Conservation (phyloP, 352 stramenopile species). For the Globisporangium okanoganense region DNA sequence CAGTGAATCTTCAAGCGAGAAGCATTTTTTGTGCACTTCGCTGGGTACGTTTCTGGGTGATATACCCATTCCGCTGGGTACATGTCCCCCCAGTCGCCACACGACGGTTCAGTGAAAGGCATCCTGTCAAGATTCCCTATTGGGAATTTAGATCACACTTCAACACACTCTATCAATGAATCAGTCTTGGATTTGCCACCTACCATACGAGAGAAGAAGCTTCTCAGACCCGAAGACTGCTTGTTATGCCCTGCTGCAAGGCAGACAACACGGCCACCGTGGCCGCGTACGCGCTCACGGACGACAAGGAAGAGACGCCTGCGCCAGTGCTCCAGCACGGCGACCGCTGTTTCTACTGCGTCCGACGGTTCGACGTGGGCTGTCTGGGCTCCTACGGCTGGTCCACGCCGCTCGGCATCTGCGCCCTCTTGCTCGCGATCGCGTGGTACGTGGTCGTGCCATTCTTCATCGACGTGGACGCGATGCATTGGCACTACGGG, state of each 20-base stretch:
- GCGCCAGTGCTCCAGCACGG: neutral
- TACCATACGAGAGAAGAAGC: neutral
- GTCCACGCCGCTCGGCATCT: neutral
- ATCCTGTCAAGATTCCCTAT: neutral
- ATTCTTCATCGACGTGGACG: neutral
- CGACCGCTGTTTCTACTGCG: neutral
- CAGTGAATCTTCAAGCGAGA: too few relatives aligned
- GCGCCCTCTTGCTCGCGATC: neutral
- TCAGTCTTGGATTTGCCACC: neutral
- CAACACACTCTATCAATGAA: too few relatives aligned
- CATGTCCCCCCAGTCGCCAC: neutral
- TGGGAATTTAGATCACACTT: too few relatives aligned
- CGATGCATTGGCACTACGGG: neutral
- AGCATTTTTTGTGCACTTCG: neutral
- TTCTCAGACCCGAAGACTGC: too few relatives aligned
- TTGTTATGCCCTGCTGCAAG: neutral
- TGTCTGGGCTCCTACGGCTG: neutral
- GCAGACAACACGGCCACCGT: neutral
- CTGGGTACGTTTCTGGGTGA: too few relatives aligned
- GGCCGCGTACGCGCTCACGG: neutral
- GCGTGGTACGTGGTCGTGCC: conserved; percentile 1
- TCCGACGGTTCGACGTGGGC: neutral
- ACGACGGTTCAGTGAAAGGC: neutral
- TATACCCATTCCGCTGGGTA: neutral
- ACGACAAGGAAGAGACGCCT: neutral